Conservation (phyloP, 768 basidiomycete species). For the Astraeus odoratus region DNA sequence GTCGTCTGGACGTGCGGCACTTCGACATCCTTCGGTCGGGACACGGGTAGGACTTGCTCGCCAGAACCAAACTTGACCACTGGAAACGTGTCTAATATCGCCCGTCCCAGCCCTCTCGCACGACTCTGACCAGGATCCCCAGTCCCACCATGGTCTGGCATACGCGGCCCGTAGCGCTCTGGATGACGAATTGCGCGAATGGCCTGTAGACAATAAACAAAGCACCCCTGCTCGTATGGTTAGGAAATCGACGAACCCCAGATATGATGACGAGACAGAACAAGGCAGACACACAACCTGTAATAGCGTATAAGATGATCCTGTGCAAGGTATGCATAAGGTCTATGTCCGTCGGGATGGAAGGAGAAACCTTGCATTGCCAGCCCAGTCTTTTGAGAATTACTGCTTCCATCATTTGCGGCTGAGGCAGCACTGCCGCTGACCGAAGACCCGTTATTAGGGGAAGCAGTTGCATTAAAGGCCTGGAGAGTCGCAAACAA, state of each 20-base stretch:
- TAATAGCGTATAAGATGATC: slow-evolving; percentile 83
- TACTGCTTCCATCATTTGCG: slow-evolving; percentile 6
- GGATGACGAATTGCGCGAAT: slow-evolving; percentile 81
- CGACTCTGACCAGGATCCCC: slow-evolving; percentile 52
- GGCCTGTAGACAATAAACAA: slow-evolving; percentile 38
- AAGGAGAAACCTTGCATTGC: slow-evolving; percentile 57
- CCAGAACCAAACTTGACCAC: slow-evolving; percentile 73
- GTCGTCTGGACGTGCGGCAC: slow-evolving; percentile 2
- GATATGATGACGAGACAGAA: slow-evolving; percentile 83
- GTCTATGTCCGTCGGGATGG: slow-evolving; percentile 1
- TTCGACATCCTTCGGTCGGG: slow-evolving; percentile 29
- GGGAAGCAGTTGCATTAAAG: slow-evolving; percentile 47
- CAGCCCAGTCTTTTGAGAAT: slow-evolving; percentile 45
- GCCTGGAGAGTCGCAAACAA: slow-evolving; percentile 65
- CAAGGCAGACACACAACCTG: slow-evolving; percentile 79
- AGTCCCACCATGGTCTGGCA: slow-evolving; percentile 27
- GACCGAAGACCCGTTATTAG: slow-evolving; percentile 6
- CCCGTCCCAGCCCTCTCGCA: slow-evolving; percentile 80
- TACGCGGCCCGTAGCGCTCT: slow-evolving; percentile 83
- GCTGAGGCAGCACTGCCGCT: slow-evolving; percentile 12
- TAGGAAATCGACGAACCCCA: slow-evolving; percentile 46
- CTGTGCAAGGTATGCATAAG: slow-evolving; percentile 23
- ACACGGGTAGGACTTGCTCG: slow-evolving; percentile 7
- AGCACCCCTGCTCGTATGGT: slow-evolving; percentile 2
- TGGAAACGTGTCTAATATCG: slow-evolving; percentile 94